Base-by-base conservation (phyloP, 495 filamentous ascomycete species). In the Terfezia claveryi region DNA sequence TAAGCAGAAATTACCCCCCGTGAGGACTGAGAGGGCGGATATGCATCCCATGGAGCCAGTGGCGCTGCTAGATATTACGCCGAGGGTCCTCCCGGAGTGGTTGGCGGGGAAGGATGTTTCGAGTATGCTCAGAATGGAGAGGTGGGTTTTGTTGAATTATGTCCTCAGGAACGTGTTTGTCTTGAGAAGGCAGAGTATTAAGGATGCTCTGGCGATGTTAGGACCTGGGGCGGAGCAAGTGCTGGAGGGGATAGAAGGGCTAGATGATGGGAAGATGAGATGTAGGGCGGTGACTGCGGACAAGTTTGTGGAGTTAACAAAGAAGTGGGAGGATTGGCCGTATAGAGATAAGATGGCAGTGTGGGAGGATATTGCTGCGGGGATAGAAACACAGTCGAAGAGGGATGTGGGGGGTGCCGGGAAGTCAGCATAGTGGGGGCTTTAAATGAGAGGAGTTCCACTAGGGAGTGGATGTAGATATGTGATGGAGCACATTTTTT, bases 261-360 rank as follows among this genome's bases (percentile, higher is more conserved):
- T 59, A 58, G 37, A 67, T 68, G 50, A 14, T 58, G 14, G 55
- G 50, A 38, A 68, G 52, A 56, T 74, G 23, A 58, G 63, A 8
- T 56, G 68, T 14, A 61, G 79, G n/a, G 58, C 60, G 20, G 51
- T 81, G 20, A 71, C 64, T 20, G 56, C 62, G 54, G 56, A 57
- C 23, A 73, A 79, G 67, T 58, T 74, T 41, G 61, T 71, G n/a
- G 72, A 74, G 49, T 59, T 81, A 7, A 36, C 71, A 2, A 65
- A 71, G 56, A 68, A 70, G 10, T 82, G 73, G 72, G 66, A 71
- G 64, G 62, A 68, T 36, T 82, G 79, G 78, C 77, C 78, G n/a
- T 80, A 78, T 32, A 58, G 36, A 14, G 37, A 52, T 8, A 44
- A 49, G 38, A 52, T 54, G 36, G 17, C 14, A n/a, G n/a, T 17